Evolutionary conservation across 345 rosid genomes (phyloP).

Genomic region (Eucalyptus sp.): DNA sequence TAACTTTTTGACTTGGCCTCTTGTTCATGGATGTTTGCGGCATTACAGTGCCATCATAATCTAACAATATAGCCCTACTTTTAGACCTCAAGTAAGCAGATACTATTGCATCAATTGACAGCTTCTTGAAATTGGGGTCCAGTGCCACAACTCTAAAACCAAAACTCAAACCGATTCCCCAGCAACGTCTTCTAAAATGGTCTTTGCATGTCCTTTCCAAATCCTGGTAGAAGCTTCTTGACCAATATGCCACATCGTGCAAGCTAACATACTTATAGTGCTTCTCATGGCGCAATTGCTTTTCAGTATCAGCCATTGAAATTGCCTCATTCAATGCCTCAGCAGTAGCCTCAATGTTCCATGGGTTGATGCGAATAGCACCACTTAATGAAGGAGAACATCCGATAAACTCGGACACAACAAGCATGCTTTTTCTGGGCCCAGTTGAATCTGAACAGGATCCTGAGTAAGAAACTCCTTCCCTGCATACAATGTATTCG

Average conservation of each 20-base stretch:
- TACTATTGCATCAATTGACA: conserved; percentile 39
- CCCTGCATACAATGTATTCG: conserved; percentile 59
- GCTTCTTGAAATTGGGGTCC: conserved; percentile 57
- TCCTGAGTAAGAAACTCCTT: conserved; percentile 38
- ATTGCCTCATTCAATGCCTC: conserved; percentile 76
- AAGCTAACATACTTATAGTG: conserved; percentile 73
- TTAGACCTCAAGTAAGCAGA: conserved; percentile 45
- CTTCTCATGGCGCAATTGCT: conserved; percentile 87
- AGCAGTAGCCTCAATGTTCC: conserved; percentile 59
- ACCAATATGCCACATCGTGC: conserved; percentile 76
- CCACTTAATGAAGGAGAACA: conserved; percentile 84
- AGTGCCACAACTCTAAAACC: conserved; percentile 72
- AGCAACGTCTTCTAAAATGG: conserved; percentile 58
- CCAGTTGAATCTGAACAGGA: conserved; percentile 16
- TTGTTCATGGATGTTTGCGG: conserved; percentile 60
- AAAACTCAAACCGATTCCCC: conserved; percentile 73
- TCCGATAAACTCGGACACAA: conserved; percentile 72
- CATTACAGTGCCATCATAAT: conserved; percentile 71
- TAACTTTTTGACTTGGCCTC: conserved; percentile 37
- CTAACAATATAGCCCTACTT: conserved; percentile 52
- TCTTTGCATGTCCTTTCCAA: conserved; percentile 67
- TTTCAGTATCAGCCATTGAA: conserved; percentile 47
- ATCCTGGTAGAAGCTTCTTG: conserved; percentile 62
- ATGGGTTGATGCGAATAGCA: conserved; percentile 65
- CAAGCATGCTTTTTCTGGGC: conserved; percentile 64